Percentiles rank a stretch among this genome's conserved stretches.
Conservation (phyloP, 306 rosid species). For the Dalbergia cultrata region DNA sequence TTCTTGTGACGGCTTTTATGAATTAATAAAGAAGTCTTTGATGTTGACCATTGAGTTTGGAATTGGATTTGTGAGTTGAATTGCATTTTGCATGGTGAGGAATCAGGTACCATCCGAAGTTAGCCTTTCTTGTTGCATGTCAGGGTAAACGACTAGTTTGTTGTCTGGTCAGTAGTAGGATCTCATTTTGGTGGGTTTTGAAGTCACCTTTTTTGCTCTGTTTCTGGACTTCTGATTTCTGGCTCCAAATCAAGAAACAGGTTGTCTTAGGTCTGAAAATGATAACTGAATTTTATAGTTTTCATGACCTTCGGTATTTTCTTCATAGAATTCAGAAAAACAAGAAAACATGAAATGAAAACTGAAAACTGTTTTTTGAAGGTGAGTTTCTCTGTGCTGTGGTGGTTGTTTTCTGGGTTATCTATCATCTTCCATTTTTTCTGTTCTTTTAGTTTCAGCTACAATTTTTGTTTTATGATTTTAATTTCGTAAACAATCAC, state of each 20-base stretch:
- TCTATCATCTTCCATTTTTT: too few relatives aligned
- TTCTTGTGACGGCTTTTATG: slow-evolving; percentile 3
- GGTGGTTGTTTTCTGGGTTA: too few relatives aligned
- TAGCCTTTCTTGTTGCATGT: slow-evolving; percentile 39
- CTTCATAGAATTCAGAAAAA: too few relatives aligned
- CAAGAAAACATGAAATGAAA: too few relatives aligned
- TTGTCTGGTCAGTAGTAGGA: slow-evolving; percentile 27
- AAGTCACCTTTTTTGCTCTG: slow-evolving; percentile 14
- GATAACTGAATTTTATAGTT: too few relatives aligned
- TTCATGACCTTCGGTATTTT: too few relatives aligned
- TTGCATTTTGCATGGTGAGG: slow-evolving; percentile 30
- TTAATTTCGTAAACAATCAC: too few relatives aligned
- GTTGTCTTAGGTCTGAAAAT: too few relatives aligned
- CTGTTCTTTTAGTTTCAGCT: background rate
- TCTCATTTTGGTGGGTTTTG: background rate
- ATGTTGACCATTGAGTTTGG: background rate
- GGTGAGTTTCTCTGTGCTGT: background rate
- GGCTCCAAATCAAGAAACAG: too few relatives aligned
- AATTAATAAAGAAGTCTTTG: background rate
- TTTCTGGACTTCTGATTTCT: background rate
- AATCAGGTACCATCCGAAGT: slow-evolving; percentile 26
- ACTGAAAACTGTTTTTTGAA: too few relatives aligned
- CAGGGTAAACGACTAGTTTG: background rate
- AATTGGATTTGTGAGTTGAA: slow-evolving; percentile 9
- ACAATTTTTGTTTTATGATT: background rate